phyloP scores from a whole-genome alignment of 768 basidiomycete genomes.

The Clavulina sp. region DNA sequence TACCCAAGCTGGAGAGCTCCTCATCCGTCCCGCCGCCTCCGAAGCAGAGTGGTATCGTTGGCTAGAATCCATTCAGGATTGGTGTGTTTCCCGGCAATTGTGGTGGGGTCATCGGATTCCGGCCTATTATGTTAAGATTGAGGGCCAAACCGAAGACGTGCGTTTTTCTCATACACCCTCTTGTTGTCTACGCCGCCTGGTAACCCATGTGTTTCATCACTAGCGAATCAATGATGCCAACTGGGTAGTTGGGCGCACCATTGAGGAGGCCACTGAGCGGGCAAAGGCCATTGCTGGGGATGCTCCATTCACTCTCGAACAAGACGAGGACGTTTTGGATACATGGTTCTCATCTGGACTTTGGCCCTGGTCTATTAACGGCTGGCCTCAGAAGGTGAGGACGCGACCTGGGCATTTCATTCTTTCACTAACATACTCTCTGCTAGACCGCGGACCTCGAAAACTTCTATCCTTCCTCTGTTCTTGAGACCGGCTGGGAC shows the following conservation, averaged over 20 bases:
- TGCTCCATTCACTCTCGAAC: constrained; percentile 54
- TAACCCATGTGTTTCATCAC: background rate
- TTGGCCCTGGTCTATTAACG: constrained; percentile 96
- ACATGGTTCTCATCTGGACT: constrained; percentile 98
- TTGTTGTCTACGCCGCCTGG: background rate
- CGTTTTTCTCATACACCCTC: constrained; percentile 13
- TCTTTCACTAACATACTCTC: constrained; percentile 6
- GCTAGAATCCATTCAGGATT: constrained; percentile 90
- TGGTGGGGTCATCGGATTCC: constrained; percentile 99
- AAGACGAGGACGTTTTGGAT: constrained; percentile 95
- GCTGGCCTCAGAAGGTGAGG: constrained; percentile 83
- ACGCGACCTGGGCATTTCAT: background rate
- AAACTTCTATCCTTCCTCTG: constrained; percentile 71
- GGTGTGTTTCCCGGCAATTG: constrained; percentile 96
- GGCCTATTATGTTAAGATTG: constrained; percentile 79
- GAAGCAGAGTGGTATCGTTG: constrained; percentile 94
- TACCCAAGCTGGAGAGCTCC: constrained; percentile 71
- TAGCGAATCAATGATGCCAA: constrained; percentile 37
- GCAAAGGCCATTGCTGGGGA: constrained; percentile 54
- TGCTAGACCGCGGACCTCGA: constrained; percentile 56
- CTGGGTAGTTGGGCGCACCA: constrained; percentile 81
- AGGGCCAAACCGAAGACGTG: constrained; percentile 55
- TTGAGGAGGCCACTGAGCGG: constrained; percentile 59
- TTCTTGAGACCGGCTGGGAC: constrained; percentile 98
- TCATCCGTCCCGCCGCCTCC: constrained; percentile 65